These are phyloP conservation scores for Mortierella hygrophila DNA, from an alignment of 192 early-diverging fungal species.

Conservation along the genomic window DNA sequence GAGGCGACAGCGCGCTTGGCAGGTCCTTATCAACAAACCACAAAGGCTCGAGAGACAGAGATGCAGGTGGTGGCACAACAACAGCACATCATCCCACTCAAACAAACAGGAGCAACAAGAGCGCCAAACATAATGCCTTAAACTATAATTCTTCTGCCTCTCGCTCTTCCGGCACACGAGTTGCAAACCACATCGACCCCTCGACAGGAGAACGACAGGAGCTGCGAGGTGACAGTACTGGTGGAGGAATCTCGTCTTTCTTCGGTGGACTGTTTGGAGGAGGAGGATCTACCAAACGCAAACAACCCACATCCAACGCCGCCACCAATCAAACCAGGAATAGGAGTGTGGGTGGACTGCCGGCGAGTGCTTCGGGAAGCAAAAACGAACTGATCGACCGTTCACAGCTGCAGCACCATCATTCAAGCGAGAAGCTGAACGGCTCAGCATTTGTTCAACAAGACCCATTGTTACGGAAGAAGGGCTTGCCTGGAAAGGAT, in stretches of 20 bases:
- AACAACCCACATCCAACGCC: background rate
- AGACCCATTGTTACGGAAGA: background rate
- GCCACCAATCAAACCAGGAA: background rate
- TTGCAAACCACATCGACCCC: background rate
- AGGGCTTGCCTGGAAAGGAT: conserved; percentile 42
- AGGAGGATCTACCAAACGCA: background rate
- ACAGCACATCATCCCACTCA: background rate
- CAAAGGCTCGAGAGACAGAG: background rate
- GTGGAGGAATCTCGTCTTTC: background rate
- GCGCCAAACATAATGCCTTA: background rate
- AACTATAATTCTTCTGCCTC: conserved; percentile 14
- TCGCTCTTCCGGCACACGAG: background rate
- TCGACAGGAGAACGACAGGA: background rate
- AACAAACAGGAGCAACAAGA: background rate
- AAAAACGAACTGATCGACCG: conserved; percentile 23
- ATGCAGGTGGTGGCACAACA: background rate
- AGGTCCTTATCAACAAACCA: conserved; percentile 2
- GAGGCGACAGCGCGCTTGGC: background rate
- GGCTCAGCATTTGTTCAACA: background rate
- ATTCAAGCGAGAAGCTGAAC: background rate
- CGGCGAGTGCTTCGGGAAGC: conserved; percentile 19
- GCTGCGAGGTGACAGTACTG: background rate
- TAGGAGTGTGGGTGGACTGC: background rate
- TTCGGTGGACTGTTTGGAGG: conserved; percentile 1
- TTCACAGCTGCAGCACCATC: conserved; percentile 8